Base-by-base conservation (phyloP, 2,329 filamentous ascomycete genomes). In the Piedraia hortae region DNA sequence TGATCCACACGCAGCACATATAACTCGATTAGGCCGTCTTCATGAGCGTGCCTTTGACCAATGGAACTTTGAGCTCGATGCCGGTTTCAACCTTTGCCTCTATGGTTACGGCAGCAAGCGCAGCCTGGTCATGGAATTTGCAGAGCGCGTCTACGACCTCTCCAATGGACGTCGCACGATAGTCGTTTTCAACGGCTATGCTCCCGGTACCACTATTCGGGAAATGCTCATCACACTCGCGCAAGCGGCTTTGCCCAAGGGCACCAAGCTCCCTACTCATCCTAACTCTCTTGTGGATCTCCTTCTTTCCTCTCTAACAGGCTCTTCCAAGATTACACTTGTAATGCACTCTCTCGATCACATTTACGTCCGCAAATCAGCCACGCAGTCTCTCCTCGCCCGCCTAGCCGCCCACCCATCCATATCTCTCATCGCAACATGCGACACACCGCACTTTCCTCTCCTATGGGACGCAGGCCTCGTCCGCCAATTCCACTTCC, bases 51-150 rank as follows among this genome's bases (percentile, higher is more conserved):
- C 72, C 1, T 93, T 90, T 41, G 60, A 69, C 2, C 85, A 93
- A 41, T 97, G 85, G 85, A 50, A 59, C 1, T 91, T 93, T 41
- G 85, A 97, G 49, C 58, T 93, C 9, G 56, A 65, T 4, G 65
- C 90, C 41, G 66, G 67, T 11, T 93, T 90, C 51, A 78, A 74
- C 36, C 53, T 93, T 22, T 90, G 85, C 39, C 49, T 91, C 0
- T 91, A 88, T 41, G 85, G 85, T 14, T 89, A 77, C 41, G 85
- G 85, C 1, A 89, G 78, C 2, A 97, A 97, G 45, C 59, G 73
- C 15, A 48, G 53, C 3, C 58, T 93, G 1, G 53, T 82, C 6
- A 62, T 68, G 27, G 55, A 60, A 19, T 88, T 90, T 41, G 78
- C 75, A 1, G 59, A 62, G 25, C 62, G 74, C 42, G 38, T 73